Base-by-base conservation (phyloP, 148 eudicot species). In the Rhododendron simsii region DNA sequence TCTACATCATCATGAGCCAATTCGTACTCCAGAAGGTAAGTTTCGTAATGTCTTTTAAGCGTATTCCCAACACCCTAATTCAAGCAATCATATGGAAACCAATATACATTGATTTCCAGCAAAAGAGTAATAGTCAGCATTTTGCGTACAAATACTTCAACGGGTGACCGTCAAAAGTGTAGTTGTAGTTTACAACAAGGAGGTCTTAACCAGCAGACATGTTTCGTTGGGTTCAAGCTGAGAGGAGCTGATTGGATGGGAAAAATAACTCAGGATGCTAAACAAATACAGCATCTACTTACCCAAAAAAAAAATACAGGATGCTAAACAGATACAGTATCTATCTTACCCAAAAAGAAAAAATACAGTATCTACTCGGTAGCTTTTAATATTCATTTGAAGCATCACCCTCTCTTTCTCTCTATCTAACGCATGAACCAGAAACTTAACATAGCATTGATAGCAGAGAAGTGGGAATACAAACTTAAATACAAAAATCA, bases 1-100 rank as follows among this genome's bases (percentile, higher is more conserved):
- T 95, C 99, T 20, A 96, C 99, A 78, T 96, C 99, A 50, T 96
- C 99, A 79, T 96, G 99, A 85, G 98, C 99, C 91, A 96, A 89
- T 87, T 95, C 99, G 47, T 96, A 96, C 84, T 95, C 98, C 86
- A 95, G 88, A 78, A 96, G 94, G 86, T 96, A 96, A 41, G 98
- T 93, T 88, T 96, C 99, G 61, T 96, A 96, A 89, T 96, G 99
- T 87, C 99, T 92, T 86, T 96, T 96, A 35, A 96, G 94, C 41
- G 99, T 96, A 88, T 96, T 96, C 61, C 98, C 99, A 84, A 96
- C 99, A 84, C 99, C 99, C 99, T 96, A 90, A 57, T 59, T 83
- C 47, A 59, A 82, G 55, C 8, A 76, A 82, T 73, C 84, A 86
- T 8, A 48, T 48, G 26, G 81, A 59, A 33, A 35, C 41, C 21